Conservation (phyloP, 2,329 filamentous ascomycete species). For the Periglandula ipomoeae region DNA sequence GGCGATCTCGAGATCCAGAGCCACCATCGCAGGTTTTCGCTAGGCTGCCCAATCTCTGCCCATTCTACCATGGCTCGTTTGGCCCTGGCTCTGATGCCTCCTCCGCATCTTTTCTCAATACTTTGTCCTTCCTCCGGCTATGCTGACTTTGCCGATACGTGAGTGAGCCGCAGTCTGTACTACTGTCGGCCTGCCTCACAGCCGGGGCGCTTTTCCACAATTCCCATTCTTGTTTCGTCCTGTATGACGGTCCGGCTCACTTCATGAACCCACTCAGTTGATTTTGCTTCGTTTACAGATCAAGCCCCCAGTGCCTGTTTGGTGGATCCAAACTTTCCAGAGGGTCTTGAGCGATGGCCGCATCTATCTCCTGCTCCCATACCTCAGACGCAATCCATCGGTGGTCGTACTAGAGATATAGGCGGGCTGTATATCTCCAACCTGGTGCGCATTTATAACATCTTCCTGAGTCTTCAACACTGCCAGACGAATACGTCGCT, state of each 20-base stretch:
- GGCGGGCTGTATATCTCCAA: background rate
- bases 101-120: background rate
- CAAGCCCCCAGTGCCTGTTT: background rate
- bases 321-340: constrained; percentile 1
- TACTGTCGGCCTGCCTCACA: background rate
- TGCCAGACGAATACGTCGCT: background rate
- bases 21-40: background rate
- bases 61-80: background rate
- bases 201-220: background rate
- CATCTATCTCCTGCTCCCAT: background rate
- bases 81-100: background rate
- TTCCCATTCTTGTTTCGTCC: background rate
- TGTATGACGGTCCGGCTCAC: background rate
- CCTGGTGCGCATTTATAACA: background rate
- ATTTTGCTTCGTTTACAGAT: background rate
- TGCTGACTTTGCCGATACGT: background rate
- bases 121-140: background rate
- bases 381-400: background rate
- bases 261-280: background rate
- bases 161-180: background rate
- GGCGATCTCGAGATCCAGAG: constrained; percentile 6
- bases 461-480: background rate
- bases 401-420: background rate
- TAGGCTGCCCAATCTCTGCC: background rate
- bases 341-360: background rate